Conservation (phyloP, 2,329 filamentous ascomycete species). For the Exutisphaerella laricina region DNA sequence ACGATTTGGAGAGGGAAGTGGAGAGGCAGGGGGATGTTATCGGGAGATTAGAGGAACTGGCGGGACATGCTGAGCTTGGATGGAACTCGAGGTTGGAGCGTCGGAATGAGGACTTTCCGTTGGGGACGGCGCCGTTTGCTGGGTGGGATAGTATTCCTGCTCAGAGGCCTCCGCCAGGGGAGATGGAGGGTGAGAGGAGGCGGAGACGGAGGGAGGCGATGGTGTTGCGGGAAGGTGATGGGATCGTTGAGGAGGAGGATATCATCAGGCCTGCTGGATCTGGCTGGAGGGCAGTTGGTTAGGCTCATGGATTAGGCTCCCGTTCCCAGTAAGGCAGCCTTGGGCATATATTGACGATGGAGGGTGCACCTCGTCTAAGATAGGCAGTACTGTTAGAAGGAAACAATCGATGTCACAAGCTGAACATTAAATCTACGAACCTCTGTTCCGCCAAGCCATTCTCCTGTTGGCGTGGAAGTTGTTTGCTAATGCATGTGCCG, state of each 20-base stretch:
- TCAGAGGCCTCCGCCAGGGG: constrained; percentile 30
- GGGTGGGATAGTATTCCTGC: constrained; percentile 18
- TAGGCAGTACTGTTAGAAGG: too few species aligned
- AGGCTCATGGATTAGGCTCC: too few species aligned
- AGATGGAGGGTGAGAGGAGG: constrained; percentile 62
- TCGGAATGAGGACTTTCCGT: constrained; percentile 58
- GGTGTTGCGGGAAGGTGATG: too few species aligned
- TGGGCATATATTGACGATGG: too few species aligned
- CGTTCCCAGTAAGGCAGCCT: too few species aligned
- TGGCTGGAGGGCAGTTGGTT: neutral
- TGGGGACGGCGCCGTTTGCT: constrained; percentile 12
- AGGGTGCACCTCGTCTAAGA: too few species aligned
- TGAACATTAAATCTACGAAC: too few species aligned
- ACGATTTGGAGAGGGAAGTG: constrained; percentile 9
- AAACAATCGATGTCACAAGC: too few species aligned
- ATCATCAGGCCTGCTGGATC: neutral
- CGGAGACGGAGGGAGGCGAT: constrained; percentile 78
- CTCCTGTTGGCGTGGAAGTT: too few species aligned
- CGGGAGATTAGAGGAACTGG: constrained; percentile 13
- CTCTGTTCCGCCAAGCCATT: too few species aligned
- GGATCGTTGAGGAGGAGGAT: neutral
- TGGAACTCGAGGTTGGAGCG: constrained; percentile 30
- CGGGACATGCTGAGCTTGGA: constrained; percentile 14
- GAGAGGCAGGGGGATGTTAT: constrained; percentile 9
- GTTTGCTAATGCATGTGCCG: too few species aligned